Conservation (phyloP, 441 rosid genomes). For the Syzygium malaccense region DNA sequence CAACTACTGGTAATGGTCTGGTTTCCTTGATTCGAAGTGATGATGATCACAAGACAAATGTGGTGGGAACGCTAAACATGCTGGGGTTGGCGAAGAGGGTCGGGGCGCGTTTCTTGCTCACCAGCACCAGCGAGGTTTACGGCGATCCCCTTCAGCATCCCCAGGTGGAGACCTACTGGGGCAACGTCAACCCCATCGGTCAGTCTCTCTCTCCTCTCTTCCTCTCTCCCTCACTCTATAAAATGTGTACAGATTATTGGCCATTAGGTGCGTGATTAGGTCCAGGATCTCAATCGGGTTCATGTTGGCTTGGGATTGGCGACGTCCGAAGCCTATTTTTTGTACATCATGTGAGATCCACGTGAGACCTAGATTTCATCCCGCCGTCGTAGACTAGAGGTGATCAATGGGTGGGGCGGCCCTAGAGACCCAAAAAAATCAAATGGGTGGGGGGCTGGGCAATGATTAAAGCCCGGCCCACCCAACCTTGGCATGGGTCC, state of each 20-base stretch:
- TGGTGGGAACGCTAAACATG: conserved; percentile 18
- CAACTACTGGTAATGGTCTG: neutral
- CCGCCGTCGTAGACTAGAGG: neutral
- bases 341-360: neutral
- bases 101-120: conserved; percentile 17
- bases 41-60: conserved; percentile 2
- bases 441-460: neutral
- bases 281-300: no score
- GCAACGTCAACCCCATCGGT: conserved; percentile 4
- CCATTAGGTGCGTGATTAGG: no score
- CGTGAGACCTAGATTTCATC: neutral
- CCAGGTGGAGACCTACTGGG: conserved; percentile 6
- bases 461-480: neutral
- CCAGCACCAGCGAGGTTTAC: conserved; percentile 15
- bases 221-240: neutral
- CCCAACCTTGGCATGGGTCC: neutral
- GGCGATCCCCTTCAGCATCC: neutral
- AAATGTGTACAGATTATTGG: no score
- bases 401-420: neutral
- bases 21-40: neutral
- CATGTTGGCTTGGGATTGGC: no score
- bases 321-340: no score
- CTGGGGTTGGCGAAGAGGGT: conserved; percentile 14
- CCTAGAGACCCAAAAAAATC: neutral
- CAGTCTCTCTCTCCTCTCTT: neutral